phyloP scores from a whole-genome alignment of 768 basidiomycete genomes.

The Mycena galopus region DNA sequence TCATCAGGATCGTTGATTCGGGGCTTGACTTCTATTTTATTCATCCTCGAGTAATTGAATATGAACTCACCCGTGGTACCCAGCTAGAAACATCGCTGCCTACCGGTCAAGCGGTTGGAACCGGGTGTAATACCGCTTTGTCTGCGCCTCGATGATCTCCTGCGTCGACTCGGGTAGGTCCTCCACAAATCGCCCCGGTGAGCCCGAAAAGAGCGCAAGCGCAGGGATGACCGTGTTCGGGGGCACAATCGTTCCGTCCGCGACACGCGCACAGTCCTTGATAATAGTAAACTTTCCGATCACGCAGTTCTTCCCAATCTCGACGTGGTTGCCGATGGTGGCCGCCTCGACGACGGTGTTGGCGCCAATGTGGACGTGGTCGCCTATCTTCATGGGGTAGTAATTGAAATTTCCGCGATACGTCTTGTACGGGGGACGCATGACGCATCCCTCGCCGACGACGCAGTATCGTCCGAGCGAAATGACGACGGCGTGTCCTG shows the following conservation, averaged over 20 bases:
- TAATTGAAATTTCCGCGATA: constrained; percentile 95
- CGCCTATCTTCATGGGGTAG: constrained; percentile 97
- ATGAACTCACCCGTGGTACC: constrained; percentile 14
- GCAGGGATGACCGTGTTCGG: constrained; percentile 95
- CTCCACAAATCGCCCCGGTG: constrained; percentile 87
- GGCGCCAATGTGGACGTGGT: constrained; percentile 95
- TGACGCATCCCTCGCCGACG: constrained; percentile 89
- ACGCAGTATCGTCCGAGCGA: constrained; percentile 94
- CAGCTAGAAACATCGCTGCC: background rate
- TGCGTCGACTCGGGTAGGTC: constrained; percentile 95
- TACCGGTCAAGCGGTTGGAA: constrained; percentile 74
- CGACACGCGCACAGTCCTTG: constrained; percentile 93
- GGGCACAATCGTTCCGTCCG: constrained; percentile 90
- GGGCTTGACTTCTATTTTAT: no score
- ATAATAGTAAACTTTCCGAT: constrained; percentile 98
- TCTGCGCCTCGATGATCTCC: constrained; percentile 88
- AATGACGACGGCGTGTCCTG: constrained; percentile 94
- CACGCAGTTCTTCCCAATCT: constrained; percentile 96
- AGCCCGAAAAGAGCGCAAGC: constrained; percentile 86
- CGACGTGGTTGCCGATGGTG: constrained; percentile 92
- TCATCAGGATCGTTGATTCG: no score
- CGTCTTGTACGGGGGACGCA: constrained; percentile 92
- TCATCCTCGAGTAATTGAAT: no score
- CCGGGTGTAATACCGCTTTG: constrained; percentile 87
- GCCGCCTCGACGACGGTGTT: constrained; percentile 93